Conservation (phyloP, 768 basidiomycete species). For the Ephemerocybe angulata region DNA sequence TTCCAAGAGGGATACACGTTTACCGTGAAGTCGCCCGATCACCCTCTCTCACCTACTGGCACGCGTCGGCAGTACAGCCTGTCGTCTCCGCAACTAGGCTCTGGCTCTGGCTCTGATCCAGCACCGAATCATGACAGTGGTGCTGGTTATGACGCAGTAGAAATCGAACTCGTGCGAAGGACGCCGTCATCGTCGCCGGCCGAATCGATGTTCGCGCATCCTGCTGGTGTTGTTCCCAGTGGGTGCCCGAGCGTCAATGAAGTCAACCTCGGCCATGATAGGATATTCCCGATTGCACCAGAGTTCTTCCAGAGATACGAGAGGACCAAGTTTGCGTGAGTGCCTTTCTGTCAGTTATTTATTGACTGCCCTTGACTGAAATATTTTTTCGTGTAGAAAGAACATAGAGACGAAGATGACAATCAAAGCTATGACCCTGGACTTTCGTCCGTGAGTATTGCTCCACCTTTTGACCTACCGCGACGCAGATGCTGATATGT, state of each 20-base stretch:
- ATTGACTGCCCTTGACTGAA: no score
- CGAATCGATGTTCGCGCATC: background rate
- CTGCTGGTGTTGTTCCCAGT: background rate
- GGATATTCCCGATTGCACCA: slow-evolving; percentile 8
- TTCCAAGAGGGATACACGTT: background rate
- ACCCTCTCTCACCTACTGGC: background rate
- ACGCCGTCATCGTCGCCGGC: background rate
- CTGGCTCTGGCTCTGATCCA: background rate
- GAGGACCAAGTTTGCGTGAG: slow-evolving; percentile 1
- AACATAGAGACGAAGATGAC: slow-evolving; percentile 1
- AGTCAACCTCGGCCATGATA: background rate
- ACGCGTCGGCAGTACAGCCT: slow-evolving; percentile 6
- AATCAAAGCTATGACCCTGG: slow-evolving; percentile 7
- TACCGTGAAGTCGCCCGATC: background rate
- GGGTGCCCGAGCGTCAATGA: background rate
- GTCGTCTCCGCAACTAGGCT: slow-evolving; percentile 5
- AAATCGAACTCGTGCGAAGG: background rate
- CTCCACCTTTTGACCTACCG: background rate
- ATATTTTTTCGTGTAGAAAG: no score
- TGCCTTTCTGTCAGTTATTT: background rate
- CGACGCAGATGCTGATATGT: background rate
- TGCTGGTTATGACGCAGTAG: background rate
- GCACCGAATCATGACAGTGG: background rate
- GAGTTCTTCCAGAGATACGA: slow-evolving; percentile 6
- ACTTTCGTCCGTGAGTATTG: slow-evolving; percentile 2